phyloP scores from a whole-genome alignment of 169 alveolate species.

The Plasmodium yoelii region DNA sequence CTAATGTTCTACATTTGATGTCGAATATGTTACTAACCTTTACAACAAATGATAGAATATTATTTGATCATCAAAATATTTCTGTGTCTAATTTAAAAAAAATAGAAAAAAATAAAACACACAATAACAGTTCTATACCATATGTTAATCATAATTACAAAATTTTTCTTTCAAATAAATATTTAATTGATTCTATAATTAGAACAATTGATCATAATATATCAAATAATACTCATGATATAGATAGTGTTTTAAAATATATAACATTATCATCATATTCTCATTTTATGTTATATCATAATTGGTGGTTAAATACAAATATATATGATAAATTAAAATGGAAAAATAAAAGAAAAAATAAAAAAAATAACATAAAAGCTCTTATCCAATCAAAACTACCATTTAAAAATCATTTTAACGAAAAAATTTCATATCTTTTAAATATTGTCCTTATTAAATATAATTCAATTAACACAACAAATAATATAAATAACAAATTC shows the following conservation, averaged over 20 bases:
- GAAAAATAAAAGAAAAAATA: background rate
- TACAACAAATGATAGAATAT: conserved; percentile 5
- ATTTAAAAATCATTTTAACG: conserved; percentile 26
- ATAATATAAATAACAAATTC: no score
- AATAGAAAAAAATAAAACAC: no score
- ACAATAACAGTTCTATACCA: background rate
- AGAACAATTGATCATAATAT: conserved; percentile 44
- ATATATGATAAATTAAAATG: conserved; percentile 23
- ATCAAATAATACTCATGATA: background rate
- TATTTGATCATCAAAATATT: background rate
- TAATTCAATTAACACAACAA: background rate
- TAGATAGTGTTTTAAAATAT: conserved; percentile 8
- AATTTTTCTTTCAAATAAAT: conserved; percentile 29
- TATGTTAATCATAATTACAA: conserved; percentile 4
- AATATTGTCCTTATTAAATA: conserved; percentile 1
- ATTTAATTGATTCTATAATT: conserved; percentile 7
- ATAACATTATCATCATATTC: conserved; percentile 30
- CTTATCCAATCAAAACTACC: conserved; percentile 34
- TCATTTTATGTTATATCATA: conserved; percentile 31
- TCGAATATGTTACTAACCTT: conserved; percentile 37
- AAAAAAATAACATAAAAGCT: conserved; percentile 14
- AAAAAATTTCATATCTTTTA: conserved; percentile 47
- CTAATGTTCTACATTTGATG: conserved; percentile 2
- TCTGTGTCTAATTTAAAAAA: background rate
- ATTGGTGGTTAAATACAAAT: conserved; percentile 69